Percentiles rank a stretch among this genome's conserved stretches.
These are phyloP conservation scores for Russula emetica DNA, from an alignment of 768 basidiomycete genomes.

Conservation along the genomic window DNA sequence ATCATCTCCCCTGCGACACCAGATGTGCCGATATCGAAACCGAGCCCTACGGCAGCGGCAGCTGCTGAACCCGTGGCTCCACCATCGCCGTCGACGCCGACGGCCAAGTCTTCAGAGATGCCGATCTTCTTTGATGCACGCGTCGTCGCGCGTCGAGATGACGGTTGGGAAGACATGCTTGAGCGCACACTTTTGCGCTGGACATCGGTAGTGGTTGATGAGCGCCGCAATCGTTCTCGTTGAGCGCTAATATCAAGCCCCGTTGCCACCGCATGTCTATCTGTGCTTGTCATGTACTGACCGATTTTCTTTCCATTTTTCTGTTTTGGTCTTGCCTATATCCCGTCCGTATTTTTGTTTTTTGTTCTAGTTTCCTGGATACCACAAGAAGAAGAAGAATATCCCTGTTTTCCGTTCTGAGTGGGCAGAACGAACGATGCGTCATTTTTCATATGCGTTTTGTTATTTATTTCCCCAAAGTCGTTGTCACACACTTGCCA, in stretches of 20 bases:
- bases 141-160: conserved; percentile 64
- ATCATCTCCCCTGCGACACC: conserved; percentile 51
- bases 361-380: conserved; percentile 1
- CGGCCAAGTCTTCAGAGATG: conserved; percentile 39
- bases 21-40: conserved; percentile 31
- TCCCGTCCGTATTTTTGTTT: background rate
- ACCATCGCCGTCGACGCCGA: conserved; percentile 35
- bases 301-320: background rate
- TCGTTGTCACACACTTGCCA: no score
- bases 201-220: conserved; percentile 51
- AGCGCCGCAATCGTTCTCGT: conserved; percentile 40
- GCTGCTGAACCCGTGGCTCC: background rate
- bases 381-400: background rate
- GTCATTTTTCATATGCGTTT: background rate
- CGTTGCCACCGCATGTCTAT: background rate
- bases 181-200: conserved; percentile 58
- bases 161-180: conserved; percentile 81
- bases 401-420: background rate
- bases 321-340: background rate
- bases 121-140: conserved; percentile 67
- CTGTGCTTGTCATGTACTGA: conserved; percentile 12
- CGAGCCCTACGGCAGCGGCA: conserved; percentile 21
- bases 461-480: background rate
- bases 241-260: background rate
- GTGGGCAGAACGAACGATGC: no score